These are phyloP conservation scores for Coriaria nepalensis DNA, from an alignment of 306 rosid genomes.

Conservation along the genomic window DNA sequence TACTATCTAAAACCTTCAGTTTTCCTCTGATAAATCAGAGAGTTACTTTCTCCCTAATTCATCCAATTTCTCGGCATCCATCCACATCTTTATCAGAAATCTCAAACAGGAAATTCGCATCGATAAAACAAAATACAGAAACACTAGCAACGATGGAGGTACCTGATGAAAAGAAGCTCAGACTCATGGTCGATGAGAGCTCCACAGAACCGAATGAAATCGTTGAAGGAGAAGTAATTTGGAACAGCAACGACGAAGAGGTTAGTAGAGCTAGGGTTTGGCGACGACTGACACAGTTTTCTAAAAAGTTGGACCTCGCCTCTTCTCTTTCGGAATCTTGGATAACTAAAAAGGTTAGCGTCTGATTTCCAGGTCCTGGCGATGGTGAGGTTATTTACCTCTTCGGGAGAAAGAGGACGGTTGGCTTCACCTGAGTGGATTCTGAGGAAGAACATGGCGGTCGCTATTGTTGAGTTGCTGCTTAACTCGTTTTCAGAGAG, in stretches of 20 bases:
- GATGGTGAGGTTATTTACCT: conserved; percentile 22
- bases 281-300: conserved; percentile 34
- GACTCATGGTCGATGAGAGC: conserved; percentile 43
- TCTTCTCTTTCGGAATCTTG: conserved; percentile 59
- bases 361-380: conserved; percentile 13
- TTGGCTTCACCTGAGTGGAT: conserved; percentile 75
- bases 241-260: conserved; percentile 76
- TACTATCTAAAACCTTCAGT: no score
- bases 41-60: neutral
- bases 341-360: conserved; percentile 3
- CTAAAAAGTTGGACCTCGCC: conserved; percentile 72
- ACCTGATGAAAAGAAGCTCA: conserved; percentile 77
- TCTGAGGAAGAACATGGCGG: conserved; percentile 63
- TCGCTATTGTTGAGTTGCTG: conserved; percentile 4
- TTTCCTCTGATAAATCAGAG: no score
- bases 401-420: conserved; percentile 27
- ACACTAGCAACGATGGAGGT: neutral
- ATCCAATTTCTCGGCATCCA: neutral
- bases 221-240: conserved; percentile 67
- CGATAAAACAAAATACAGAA: neutral
- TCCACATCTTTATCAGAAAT: no score
- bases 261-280: conserved; percentile 39
- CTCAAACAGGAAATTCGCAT: neutral
- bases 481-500: neutral
- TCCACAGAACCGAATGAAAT: conserved; percentile 54